Evolutionary conservation across 345 rosid species (phyloP), one percentile per base, ranked within the genome.

Genomic region (Salix koriyanagi): DNA sequence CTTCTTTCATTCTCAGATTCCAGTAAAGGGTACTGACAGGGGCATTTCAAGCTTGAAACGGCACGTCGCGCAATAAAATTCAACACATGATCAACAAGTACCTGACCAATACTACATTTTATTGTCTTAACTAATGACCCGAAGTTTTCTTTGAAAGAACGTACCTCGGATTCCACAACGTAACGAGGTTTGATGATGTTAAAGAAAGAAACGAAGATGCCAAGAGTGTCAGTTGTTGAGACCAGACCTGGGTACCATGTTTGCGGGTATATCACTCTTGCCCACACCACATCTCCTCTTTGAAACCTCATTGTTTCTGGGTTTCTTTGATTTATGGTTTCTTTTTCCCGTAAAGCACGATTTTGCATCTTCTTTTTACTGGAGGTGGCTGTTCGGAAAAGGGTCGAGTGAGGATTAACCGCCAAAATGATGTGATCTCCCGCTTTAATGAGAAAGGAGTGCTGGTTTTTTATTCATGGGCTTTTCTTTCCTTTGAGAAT

Each of bases 191-290:
- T 46, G 28, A 12, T 18, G 48, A 30, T 30, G 65, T 19, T 21
- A 9, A 75, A 75, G 71, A 75, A 66, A 2, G 84, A 73, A 30
- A 81, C 81, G 34, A 64, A 56, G 65, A 75, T 10, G 6, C 81
- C 74, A 19, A 77, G 75, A 12, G n/a, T 41, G 48, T 73, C 50
- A 13, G 14, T 65, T 36, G 65, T 64, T 41, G 32, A 36, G 34
- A 81, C 72, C 6, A 77, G 25, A 65, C 75, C 84, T 18, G 84
- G 81, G 78, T 81, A 77, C 84, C 84, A 81, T 74, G 69, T 75
- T 13, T 8, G 28, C 9, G 84, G 84, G 66, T 37, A 77, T 2
- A 41, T 18, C 19, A 73, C 78, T 77, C 81, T 81, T 69, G 78
- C 84, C 84, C 84, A 81, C 64, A 81, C 75, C 1, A 74, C 23